phyloP scores from a whole-genome alignment of 495 filamentous ascomycete species.

The Cairneyella variabilis region DNA sequence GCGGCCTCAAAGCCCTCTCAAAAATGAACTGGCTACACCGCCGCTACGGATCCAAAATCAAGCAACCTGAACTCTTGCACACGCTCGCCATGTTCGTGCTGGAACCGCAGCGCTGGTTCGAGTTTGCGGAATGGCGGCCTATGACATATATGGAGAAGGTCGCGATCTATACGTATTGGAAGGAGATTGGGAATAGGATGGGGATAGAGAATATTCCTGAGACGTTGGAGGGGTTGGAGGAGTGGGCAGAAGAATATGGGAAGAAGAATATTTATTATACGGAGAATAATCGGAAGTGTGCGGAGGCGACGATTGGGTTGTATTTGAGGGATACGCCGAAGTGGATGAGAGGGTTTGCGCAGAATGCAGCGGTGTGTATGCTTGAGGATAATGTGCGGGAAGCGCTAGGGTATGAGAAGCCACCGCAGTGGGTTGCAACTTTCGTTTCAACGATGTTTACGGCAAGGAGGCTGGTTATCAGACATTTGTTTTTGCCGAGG shows the following conservation, averaged over 20 bases:
- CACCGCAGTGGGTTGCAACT: conserved; percentile 31
- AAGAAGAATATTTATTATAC: conserved; percentile 48
- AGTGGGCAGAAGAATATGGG: conserved; percentile 52
- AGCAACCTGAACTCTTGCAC: conserved; percentile 36
- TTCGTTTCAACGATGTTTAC: conserved; percentile 40
- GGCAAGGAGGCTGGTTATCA: conserved; percentile 46
- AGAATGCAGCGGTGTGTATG: conserved; percentile 50
- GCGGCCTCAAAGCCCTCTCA: conserved; percentile 48
- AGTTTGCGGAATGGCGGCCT: conserved; percentile 38
- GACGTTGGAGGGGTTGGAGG: conserved; percentile 47
- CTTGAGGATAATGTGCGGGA: conserved; percentile 57
- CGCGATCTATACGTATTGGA: conserved; percentile 39
- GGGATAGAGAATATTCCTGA: conserved; percentile 31
- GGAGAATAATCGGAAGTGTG: conserved; percentile 47
- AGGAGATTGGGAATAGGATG: conserved; percentile 36
- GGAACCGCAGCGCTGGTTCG: conserved; percentile 37
- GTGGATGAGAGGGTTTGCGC: conserved; percentile 39
- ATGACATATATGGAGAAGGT: conserved; percentile 35
- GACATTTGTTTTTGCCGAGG: conserved; percentile 52
- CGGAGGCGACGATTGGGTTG: conserved; percentile 51
- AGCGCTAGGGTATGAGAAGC: conserved; percentile 46
- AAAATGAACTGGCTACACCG: conserved; percentile 61
- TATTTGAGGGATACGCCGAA: conserved; percentile 52
- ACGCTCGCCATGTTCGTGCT: conserved; percentile 39
- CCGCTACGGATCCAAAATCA: conserved; percentile 41